Conservation (phyloP, 176 grass and related monocot species). For the Ananas comosus region DNA sequence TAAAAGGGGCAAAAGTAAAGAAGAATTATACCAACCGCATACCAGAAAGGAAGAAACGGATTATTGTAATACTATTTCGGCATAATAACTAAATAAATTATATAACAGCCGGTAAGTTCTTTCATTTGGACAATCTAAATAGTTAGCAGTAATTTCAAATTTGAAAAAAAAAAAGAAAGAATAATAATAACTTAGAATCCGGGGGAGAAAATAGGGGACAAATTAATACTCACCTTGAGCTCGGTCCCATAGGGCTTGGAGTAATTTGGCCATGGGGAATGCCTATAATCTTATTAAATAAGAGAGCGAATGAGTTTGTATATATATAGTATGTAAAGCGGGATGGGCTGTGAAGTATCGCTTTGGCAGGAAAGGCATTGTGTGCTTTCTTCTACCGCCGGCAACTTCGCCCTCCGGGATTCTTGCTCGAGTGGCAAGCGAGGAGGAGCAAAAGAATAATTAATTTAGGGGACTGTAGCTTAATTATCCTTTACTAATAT, state of each 20-base stretch:
- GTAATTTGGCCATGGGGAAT: constrained; percentile 21
- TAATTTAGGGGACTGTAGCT: neutral
- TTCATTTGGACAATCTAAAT: no score
- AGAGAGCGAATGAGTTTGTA: neutral
- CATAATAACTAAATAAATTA: neutral
- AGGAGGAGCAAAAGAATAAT: no score
- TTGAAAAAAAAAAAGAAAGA: no score
- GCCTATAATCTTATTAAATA: neutral
- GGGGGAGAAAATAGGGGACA: no score
- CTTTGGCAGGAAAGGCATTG: neutral
- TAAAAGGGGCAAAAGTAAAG: no score
- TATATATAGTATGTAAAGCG: neutral
- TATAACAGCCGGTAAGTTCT: neutral
- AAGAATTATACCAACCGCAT: no score
- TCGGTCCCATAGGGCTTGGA: constrained; percentile 29
- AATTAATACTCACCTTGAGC: constrained; percentile 27
- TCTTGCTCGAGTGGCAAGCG: no score
- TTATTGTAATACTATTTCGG: neutral
- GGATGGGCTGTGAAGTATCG: neutral
- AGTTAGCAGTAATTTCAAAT: no score
- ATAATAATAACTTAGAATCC: neutral
- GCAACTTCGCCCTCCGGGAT: neutral
- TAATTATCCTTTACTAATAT: neutral
- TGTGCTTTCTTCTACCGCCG: neutral
- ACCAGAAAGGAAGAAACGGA: neutral